Evolutionary conservation across 139 green algal species (phyloP), one percentile per base, ranked within the genome.

Genomic region (Coccomyxa sp.): DNA sequence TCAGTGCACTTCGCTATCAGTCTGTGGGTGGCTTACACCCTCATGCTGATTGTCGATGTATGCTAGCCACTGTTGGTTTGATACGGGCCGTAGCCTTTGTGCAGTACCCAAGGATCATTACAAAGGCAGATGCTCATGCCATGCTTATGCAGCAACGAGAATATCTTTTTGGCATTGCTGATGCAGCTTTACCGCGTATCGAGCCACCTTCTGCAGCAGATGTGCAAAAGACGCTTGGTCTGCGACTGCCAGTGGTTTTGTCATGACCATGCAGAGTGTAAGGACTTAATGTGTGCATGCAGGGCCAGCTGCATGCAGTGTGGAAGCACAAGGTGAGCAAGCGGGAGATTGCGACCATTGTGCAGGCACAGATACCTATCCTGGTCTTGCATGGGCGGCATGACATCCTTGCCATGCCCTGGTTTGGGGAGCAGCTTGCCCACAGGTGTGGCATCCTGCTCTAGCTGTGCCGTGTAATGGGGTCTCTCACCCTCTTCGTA

Each of bases 301-400:
- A 84, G 77, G 88, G 88, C 8, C 88, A 92, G 78, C 70, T 89
- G 78, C n/a, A 70, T 33, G 86, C 88, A 8, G 81, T 87, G 29
- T 92, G 86, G 86, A 73, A 68, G 22, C 88, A 92, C 77, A 75
- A 70, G 7, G 41, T 91, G 9, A 82, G 36, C 39, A 27, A 70
- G n/a, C 40, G 50, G 39, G 77, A 88, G 33, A 4, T 74, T 74
- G 31, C 29, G 1, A 39, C n/a, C n/a, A 73, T 84, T 27, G 64
- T 64, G 38, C 35, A 39, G 74, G 83, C 64, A 29, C 41, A 55
- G 7, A 82, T 90, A 58, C 81, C 84, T 31, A 41, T 85, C 55
- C 70, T 88, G 68, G 80, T 92, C 16, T 78, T 92, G 1, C 88
- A 92, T 73, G 88, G 86, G 34, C 73, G 78, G 8, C 82, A 87